Conservation (phyloP, 176 grass and related monocot genomes). For the Triticum urartu region DNA sequence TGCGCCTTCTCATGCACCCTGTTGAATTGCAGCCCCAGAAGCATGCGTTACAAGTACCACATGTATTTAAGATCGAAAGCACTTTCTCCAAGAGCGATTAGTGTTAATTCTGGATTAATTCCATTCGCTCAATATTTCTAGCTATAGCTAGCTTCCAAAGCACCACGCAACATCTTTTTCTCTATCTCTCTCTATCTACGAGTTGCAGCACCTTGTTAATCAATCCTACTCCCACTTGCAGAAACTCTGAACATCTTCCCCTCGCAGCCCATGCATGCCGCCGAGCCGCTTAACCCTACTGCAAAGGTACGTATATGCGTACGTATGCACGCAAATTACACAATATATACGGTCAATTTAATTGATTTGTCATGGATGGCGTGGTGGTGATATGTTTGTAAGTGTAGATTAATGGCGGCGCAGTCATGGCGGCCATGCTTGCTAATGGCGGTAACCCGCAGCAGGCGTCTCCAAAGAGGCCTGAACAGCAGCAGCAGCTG, state of each 20-base stretch:
- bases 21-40: slow-evolving; percentile 41
- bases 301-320: slow-evolving; percentile 40
- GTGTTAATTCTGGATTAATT: neutral
- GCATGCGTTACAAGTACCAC: slow-evolving; percentile 33
- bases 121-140: neutral
- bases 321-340: neutral
- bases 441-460: slow-evolving; percentile 37
- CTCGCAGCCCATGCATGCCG: slow-evolving; percentile 77
- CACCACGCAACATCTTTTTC: neutral
- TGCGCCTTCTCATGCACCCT: slow-evolving; percentile 39
- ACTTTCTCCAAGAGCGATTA: neutral
- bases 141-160: neutral
- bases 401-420: slow-evolving; percentile 22
- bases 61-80: slow-evolving; percentile 12
- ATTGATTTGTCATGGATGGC: neutral
- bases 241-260: slow-evolving; percentile 94
- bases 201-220: neutral
- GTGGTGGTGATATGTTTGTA: neutral
- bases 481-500: slow-evolving; percentile 20
- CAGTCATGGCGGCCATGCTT: slow-evolving; percentile 43
- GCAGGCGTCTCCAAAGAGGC: slow-evolving; percentile 33
- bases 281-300: slow-evolving; percentile 21
- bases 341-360: neutral
- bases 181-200: neutral
- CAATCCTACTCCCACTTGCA: slow-evolving; percentile 36